Conservation (phyloP, 1,139 yeast species). For the Zygosaccharomyces pseudobailii region DNA sequence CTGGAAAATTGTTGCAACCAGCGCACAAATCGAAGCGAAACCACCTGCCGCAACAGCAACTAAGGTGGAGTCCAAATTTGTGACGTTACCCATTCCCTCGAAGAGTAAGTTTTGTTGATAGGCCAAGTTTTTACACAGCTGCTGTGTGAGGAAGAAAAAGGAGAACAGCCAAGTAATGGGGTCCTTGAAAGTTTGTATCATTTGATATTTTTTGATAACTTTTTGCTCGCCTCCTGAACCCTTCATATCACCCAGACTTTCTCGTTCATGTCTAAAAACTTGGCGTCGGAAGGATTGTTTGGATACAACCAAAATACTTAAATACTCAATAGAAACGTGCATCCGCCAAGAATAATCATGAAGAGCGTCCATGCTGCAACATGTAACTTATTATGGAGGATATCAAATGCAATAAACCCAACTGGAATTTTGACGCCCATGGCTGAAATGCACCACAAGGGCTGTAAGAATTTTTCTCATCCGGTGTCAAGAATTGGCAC, state of each 20-base stretch:
- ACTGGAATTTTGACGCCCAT: slow-evolving; percentile 42
- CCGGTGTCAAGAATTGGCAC: slow-evolving; percentile 42
- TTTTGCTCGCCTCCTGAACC: slow-evolving; percentile 43
- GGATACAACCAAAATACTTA: slow-evolving; percentile 41
- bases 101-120: slow-evolving; percentile 46
- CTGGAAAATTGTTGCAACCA: slow-evolving; percentile 34
- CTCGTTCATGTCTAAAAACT: slow-evolving; percentile 38
- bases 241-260: slow-evolving; percentile 44
- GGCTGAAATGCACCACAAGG: slow-evolving; percentile 46
- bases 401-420: slow-evolving; percentile 46
- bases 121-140: slow-evolving; percentile 45
- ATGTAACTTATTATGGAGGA: slow-evolving; percentile 34
- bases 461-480: slow-evolving; percentile 40
- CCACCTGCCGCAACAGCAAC: slow-evolving; percentile 52
- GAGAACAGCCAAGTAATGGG: slow-evolving; percentile 46
- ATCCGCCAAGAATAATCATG: slow-evolving; percentile 42
- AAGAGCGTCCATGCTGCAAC: slow-evolving; percentile 44
- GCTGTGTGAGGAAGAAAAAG: slow-evolving; percentile 39
- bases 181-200: slow-evolving; percentile 43
- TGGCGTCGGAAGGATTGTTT: slow-evolving; percentile 42
- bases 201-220: slow-evolving; percentile 41
- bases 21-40: slow-evolving; percentile 37
- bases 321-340: slow-evolving; percentile 37
- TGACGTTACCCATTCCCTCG: slow-evolving; percentile 40
- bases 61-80: slow-evolving; percentile 44